These are phyloP conservation scores for Camellia sinensis DNA, from an alignment of 148 eudicot species.

Conservation along the genomic window DNA sequence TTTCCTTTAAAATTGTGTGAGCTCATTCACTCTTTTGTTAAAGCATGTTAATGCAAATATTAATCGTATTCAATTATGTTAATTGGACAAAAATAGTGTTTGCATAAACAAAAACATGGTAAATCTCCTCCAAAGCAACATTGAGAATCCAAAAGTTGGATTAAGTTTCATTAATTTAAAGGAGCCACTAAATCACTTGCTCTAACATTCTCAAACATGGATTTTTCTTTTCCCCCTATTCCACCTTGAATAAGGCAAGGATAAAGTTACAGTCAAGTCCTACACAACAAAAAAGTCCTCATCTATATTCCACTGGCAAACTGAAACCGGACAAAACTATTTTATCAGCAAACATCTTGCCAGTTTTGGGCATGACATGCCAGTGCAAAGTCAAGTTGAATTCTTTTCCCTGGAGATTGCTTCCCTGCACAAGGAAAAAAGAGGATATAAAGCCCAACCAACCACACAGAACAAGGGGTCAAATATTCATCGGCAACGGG, in stretches of 20 bases:
- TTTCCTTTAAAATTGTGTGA: too few relatives aligned
- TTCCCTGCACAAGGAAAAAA: conserved; percentile 42
- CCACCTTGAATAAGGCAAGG: background rate
- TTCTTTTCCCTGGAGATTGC: conserved; percentile 68
- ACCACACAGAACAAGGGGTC: background rate
- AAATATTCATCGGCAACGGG: background rate
- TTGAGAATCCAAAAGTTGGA: background rate
- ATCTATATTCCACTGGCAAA: conserved; percentile 65
- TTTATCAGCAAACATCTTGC: conserved; percentile 83
- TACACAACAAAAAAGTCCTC: background rate
- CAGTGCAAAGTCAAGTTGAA: conserved; percentile 89
- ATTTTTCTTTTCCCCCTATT: background rate
- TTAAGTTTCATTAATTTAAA: background rate
- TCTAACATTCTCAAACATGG: background rate
- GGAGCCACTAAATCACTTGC: background rate
- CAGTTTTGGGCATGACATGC: conserved; percentile 98
- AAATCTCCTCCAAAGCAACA: background rate
- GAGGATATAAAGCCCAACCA: background rate
- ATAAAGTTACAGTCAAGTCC: background rate
- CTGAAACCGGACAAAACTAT: conserved; percentile 62
- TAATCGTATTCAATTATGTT: too few relatives aligned
- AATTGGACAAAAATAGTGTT: too few relatives aligned
- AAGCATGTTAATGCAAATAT: too few relatives aligned
- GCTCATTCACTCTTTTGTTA: too few relatives aligned
- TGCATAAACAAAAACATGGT: too few relatives aligned